Base-by-base conservation (phyloP, 768 basidiomycete genomes). In the Pleurotus tuoliensis region DNA sequence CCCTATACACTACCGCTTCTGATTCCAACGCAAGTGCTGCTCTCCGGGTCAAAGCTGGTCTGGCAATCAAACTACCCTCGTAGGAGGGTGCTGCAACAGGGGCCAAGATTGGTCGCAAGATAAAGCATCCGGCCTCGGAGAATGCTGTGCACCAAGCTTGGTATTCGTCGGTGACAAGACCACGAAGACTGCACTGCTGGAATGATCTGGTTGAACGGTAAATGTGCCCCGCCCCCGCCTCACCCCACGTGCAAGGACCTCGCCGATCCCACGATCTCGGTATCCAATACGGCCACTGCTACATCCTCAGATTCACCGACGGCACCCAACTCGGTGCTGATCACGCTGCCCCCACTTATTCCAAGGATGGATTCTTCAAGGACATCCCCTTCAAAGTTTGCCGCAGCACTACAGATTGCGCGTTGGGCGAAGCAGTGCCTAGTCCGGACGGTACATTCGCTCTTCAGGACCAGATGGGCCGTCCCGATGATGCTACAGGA, bases 191-290 rank as follows among this genome's bases (percentile, higher is more conserved):
- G 48, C 30, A 37, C 48, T 8, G 48, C 30, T 13, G 48, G 48
- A n/a, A n/a, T 50, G 24, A 37, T 50, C 16, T 50, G 48, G 48
- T 34, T 50, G 48, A 50, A 50, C 6, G 48, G 48, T 15, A 50
- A 50, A 38, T 50, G 48, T 2, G 24, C 48, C 0, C 48, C 30
- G 25, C 48, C 48, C n/a, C 48, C 48, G 11, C 48, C 48, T 0
- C 48, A 34, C 34, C 48, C 48, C 4, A 50, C 48, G 6, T 50
- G 48, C 48, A 50, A 50, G 16, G 48, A 50, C 27, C 24, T 50
- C 25, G 48, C 48, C 11, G 48, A 50, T 15, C 48, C 48, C 13
- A 27, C 15, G 48, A 50, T 18, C 34, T 50, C n/a, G 48, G 48
- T 15, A 50, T 50, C 34, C 30, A 50, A 34, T 50, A 38, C 34